These are phyloP conservation scores for Penicillium frequentans DNA, from an alignment of 2,329 filamentous ascomycete genomes.

Conservation along the genomic window DNA sequence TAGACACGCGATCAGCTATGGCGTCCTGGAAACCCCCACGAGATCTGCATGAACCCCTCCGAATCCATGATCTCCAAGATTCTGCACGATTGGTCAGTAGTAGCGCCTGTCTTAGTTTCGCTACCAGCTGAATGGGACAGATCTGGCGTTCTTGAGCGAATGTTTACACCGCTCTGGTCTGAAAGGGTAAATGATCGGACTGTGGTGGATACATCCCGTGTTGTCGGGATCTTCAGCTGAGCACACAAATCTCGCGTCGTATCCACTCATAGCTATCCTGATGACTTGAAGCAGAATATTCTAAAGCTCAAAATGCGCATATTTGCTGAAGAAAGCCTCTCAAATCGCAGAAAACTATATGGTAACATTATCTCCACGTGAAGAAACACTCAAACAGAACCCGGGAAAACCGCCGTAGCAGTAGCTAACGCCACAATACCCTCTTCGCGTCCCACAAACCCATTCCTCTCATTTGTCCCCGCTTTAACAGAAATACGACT, in stretches of 20 bases:
- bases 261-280: no score
- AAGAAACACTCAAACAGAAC: background rate
- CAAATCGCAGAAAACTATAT: no score
- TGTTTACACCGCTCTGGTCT: background rate
- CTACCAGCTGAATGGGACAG: background rate
- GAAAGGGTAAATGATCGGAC: background rate
- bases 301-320: no score
- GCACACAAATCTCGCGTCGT: background rate
- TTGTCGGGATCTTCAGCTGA: background rate
- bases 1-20: background rate
- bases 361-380: no score
- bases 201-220: background rate
- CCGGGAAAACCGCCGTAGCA: conserved; percentile 4
- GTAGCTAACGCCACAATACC: conserved; percentile 10
- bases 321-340: no score
- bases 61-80: background rate
- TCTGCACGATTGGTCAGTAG: background rate
- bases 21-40: background rate
- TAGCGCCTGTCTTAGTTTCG: background rate
- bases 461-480: conserved; percentile 10
- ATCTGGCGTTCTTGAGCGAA: background rate
- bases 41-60: background rate
- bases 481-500: conserved; percentile 7
- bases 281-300: no score
- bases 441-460: conserved; percentile 10